Conservation (phyloP, 129 eudicot species). For the Tagetes erecta region DNA sequence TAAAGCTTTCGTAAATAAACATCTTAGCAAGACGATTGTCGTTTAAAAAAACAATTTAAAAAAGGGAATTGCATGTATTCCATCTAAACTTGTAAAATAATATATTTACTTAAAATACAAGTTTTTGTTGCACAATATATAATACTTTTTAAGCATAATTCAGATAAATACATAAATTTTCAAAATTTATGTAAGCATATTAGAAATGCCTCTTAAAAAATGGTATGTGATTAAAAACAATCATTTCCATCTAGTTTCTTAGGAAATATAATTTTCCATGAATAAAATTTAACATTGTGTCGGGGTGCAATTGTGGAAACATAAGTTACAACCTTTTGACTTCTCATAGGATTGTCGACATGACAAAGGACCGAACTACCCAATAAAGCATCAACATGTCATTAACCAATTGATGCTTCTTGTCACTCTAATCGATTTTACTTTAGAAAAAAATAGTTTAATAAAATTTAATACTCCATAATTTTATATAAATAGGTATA, state of each 20-base stretch:
- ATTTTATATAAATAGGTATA: background rate
- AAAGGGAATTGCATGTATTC: too few species aligned
- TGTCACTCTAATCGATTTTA: constrained; percentile 11
- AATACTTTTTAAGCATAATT: too few species aligned
- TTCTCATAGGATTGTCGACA: constrained; percentile 23
- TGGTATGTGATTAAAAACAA: background rate
- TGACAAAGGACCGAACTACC: constrained; percentile 36
- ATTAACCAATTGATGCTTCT: constrained; percentile 20
- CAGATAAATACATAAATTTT: too few species aligned
- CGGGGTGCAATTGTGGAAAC: constrained; percentile 17
- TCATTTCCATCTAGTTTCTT: background rate
- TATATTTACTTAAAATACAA: too few species aligned
- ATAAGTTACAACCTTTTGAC: constrained; percentile 29
- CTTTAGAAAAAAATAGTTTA: background rate
- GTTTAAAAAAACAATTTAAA: too few species aligned
- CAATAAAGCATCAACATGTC: constrained; percentile 28
- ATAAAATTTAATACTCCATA: background rate
- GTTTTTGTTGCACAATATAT: too few species aligned
- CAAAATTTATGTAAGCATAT: too few species aligned
- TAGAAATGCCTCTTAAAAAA: too few species aligned
- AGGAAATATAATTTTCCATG: background rate
- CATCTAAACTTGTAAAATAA: too few species aligned
- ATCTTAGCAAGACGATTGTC: too few species aligned
- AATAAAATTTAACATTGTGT: constrained; percentile 10
- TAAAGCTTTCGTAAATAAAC: too few species aligned